Conservation (phyloP, 148 eudicot genomes). For the Tetragonia tetragonoides region DNA sequence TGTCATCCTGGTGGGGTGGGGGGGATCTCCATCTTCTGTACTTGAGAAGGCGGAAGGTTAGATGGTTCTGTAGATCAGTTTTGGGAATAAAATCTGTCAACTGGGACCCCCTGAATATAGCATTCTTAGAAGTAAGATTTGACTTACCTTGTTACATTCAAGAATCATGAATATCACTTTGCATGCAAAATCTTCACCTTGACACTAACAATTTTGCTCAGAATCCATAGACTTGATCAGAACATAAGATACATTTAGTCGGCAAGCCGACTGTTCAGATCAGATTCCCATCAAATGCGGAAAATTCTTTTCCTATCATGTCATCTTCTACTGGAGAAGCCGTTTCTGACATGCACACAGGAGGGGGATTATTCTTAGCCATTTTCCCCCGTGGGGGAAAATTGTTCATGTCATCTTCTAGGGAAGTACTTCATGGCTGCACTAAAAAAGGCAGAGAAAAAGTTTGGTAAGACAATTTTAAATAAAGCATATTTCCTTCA, state of each 20-base stretch:
- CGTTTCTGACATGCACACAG: background rate
- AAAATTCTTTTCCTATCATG: background rate
- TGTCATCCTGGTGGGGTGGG: background rate
- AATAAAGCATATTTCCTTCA: slow-evolving; percentile 8
- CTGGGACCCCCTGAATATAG: slow-evolving; percentile 18
- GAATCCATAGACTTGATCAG: background rate
- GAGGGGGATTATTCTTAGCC: background rate
- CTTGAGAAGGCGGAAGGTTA: slow-evolving; percentile 6
- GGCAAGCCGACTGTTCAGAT: background rate
- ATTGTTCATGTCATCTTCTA: background rate
- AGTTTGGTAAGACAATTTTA: background rate
- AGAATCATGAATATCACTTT: slow-evolving; percentile 6
- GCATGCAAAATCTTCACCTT: slow-evolving; percentile 12
- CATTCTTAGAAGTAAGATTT: slow-evolving; percentile 4
- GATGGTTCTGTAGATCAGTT: slow-evolving; percentile 7
- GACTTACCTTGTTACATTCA: slow-evolving; percentile 20
- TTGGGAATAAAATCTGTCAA: slow-evolving; percentile 21
- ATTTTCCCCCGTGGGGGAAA: slow-evolving; percentile 3
- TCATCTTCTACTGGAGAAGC: background rate
- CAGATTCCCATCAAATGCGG: background rate
- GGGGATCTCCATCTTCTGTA: slow-evolving; percentile 18
- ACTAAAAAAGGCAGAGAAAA: background rate
- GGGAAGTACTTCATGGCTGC: slow-evolving; percentile 21
- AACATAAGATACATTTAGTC: background rate
- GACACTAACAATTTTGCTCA: slow-evolving; percentile 8